Evolutionary conservation across 371 early-diverging fungal species (phyloP).

Genomic region (Chytridium lagenaria): DNA sequence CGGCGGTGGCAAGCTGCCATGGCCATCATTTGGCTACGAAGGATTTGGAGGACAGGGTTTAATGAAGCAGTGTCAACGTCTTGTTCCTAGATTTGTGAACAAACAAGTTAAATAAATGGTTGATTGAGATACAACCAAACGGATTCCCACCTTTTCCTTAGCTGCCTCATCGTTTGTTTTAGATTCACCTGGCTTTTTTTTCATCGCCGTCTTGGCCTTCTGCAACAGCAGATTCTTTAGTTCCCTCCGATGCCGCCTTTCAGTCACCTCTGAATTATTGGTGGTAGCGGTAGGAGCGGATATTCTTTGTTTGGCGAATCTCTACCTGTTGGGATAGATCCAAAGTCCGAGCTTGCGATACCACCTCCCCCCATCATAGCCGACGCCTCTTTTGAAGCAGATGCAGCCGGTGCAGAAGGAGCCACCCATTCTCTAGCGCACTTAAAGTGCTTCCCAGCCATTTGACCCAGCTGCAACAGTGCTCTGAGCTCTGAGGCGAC

Average conservation of each 20-base stretch:
- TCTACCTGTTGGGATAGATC: background rate
- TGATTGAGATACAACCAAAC: too few species aligned
- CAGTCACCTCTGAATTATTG: too few species aligned
- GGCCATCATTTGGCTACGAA: slow-evolving; percentile 34
- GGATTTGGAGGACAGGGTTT: slow-evolving; percentile 22
- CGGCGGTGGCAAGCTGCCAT: slow-evolving; percentile 41
- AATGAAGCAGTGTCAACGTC: slow-evolving; percentile 28
- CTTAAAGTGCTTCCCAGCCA: slow-evolving; percentile 7
- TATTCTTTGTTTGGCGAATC: background rate
- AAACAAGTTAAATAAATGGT: too few species aligned
- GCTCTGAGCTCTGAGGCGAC: background rate
- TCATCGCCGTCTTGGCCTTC: too few species aligned
- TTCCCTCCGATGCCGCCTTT: too few species aligned
- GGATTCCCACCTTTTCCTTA: too few species aligned
- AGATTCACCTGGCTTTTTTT: too few species aligned
- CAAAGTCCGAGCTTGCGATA: background rate
- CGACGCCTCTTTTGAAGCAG: background rate
- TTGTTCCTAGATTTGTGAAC: too few species aligned
- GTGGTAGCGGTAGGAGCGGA: too few species aligned
- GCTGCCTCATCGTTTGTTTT: too few species aligned
- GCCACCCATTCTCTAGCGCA: slow-evolving; percentile 14
- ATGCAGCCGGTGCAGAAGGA: background rate
- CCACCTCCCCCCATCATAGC: background rate
- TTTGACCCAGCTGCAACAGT: background rate
- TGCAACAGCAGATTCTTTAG: too few species aligned